phyloP scores from a whole-genome alignment of 2,329 filamentous ascomycete species.

The Ophiostoma fasciatum region DNA sequence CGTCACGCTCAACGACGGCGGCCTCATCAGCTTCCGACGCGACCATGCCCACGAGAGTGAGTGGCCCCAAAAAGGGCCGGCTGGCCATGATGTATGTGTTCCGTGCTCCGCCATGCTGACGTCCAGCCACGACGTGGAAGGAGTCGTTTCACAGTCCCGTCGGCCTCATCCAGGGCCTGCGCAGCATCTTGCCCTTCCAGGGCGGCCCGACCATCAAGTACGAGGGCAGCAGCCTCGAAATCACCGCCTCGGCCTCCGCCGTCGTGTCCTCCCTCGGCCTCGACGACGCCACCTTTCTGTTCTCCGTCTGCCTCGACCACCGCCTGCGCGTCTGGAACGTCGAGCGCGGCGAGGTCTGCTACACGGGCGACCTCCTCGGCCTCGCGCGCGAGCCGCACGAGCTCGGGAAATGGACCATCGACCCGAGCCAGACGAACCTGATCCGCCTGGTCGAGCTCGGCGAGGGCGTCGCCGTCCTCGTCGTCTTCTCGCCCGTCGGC shows the following conservation, averaged over 20 bases:
- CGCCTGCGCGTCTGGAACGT: slow-evolving; percentile 82
- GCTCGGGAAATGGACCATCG: slow-evolving; percentile 57
- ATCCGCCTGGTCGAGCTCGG: slow-evolving; percentile 53
- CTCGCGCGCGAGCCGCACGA: slow-evolving; percentile 52
- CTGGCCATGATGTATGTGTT: too few species aligned
- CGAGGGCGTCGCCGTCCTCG: slow-evolving; percentile 41
- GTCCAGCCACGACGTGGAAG: slow-evolving; percentile 51
- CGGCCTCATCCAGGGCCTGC: slow-evolving; percentile 53
- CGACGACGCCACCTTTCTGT: slow-evolving; percentile 38
- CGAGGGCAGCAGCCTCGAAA: slow-evolving; percentile 49
- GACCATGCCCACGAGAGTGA: slow-evolving; percentile 33
- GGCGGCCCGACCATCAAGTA: slow-evolving; percentile 48
- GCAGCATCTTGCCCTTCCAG: slow-evolving; percentile 52
- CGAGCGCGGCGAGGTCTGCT: slow-evolving; percentile 61
- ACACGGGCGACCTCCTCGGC: slow-evolving; percentile 64
- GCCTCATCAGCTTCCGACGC: slow-evolving; percentile 55
- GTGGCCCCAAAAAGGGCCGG: too few species aligned
- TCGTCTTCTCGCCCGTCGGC: slow-evolving; percentile 79
- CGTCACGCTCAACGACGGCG: slow-evolving; percentile 67
- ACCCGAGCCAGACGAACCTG: slow-evolving; percentile 63
- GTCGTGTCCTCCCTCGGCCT: slow-evolving; percentile 37
- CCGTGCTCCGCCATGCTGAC: background rate
- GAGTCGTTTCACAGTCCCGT: slow-evolving; percentile 61
- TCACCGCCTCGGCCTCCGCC: slow-evolving; percentile 51
- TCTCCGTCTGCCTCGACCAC: slow-evolving; percentile 83